phyloP scores from a whole-genome alignment of 805 yeast genomes.

The Candida suzukii region DNA sequence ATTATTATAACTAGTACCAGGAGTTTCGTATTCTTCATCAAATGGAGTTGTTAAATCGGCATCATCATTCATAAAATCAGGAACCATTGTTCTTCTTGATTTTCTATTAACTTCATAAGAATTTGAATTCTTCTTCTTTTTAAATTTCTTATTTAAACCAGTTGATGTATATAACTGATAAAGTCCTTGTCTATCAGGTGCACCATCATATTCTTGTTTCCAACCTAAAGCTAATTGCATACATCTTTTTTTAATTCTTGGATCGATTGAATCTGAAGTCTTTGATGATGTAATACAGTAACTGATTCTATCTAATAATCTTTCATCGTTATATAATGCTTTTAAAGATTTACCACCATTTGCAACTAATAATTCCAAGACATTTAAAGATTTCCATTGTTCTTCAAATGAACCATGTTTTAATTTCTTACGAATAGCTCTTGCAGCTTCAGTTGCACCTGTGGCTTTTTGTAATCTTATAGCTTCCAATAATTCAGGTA shows the following conservation, averaged over 20 bases:
- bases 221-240: constrained; percentile 55
- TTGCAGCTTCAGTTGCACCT: constrained; percentile 72
- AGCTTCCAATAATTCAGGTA: constrained; percentile 53
- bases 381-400: constrained; percentile 56
- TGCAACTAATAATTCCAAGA: constrained; percentile 53
- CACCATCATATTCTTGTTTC: constrained; percentile 49
- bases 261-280: constrained; percentile 23
- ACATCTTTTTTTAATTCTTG: constrained; percentile 39
- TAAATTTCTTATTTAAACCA: constrained; percentile 24
- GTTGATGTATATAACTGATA: constrained; percentile 37
- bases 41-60: constrained; percentile 36
- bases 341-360: constrained; percentile 40
- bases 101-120: background rate
- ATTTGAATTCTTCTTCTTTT: constrained; percentile 1
- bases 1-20: constrained; percentile 11
- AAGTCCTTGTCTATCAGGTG: constrained; percentile 41
- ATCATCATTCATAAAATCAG: constrained; percentile 44
- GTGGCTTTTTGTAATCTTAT: constrained; percentile 31
- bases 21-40: constrained; percentile 23
- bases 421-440: constrained; percentile 81
- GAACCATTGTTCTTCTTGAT: constrained; percentile 12
- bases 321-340: constrained; percentile 58
- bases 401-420: constrained; percentile 71
- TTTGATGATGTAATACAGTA: constrained; percentile 33
- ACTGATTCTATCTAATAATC: constrained; percentile 56